These are phyloP conservation scores for Entomortierella beljakovae DNA, from an alignment of 192 early-diverging fungal species.

Conservation along the genomic window DNA sequence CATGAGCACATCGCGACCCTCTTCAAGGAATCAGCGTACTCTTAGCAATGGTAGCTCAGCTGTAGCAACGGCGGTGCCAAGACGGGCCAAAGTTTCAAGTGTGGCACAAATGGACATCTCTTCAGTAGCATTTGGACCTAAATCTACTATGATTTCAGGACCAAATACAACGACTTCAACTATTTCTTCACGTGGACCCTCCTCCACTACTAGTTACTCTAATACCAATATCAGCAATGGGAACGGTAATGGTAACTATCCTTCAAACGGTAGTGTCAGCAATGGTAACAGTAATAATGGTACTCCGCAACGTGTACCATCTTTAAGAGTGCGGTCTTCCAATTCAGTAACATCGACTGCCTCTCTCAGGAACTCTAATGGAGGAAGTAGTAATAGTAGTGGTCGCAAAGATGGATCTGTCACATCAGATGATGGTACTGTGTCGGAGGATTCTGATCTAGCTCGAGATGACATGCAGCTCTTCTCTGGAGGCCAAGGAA, in stretches of 20 bases:
- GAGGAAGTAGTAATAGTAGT: conserved; percentile 4
- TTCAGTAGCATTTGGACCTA: conserved; percentile 7
- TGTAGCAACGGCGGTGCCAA: not conserved
- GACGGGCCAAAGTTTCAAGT: conserved; percentile 33
- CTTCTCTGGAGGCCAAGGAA: conserved; percentile 31
- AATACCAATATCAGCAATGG: not conserved
- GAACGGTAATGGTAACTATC: conserved; percentile 5
- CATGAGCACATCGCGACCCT: conserved; percentile 33
- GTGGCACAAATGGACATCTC: conserved; percentile 44
- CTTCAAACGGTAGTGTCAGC: not conserved
- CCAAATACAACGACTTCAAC: not conserved
- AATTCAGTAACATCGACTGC: conserved; percentile 25
- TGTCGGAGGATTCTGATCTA: conserved; percentile 44
- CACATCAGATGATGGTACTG: conserved; percentile 43
- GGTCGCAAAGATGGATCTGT: conserved; percentile 21
- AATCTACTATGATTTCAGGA: not conserved
- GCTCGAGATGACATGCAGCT: conserved; percentile 38
- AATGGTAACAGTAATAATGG: not conserved
- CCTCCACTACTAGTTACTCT: conserved; percentile 4
- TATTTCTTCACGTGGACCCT: not conserved
- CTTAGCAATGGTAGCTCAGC: not conserved
- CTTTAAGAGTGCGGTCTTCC: conserved; percentile 25
- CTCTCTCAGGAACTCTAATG: conserved; percentile 18
- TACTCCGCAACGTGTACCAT: conserved; percentile 3
- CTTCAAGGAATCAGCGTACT: conserved; percentile 20